Evolutionary conservation across 257 asterid species (phyloP).

Genomic region (Mentha longifolia): DNA sequence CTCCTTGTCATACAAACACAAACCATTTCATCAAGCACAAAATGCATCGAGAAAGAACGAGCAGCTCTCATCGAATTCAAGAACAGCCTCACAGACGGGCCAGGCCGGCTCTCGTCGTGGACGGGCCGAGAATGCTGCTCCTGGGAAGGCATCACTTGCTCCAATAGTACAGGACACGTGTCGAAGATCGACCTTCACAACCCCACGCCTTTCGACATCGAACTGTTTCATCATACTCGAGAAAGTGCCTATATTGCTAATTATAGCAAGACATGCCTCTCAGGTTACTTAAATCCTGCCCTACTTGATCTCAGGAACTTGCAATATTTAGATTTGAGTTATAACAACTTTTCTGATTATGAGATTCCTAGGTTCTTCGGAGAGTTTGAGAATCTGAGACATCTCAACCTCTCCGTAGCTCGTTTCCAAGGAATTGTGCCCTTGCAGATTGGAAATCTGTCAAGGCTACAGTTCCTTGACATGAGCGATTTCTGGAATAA

Average conservation of each 20-base stretch:
- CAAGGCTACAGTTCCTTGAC: conserved; percentile 17
- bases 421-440: conserved; percentile 31
- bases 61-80: conserved; percentile 27
- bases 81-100: conserved; percentile 29
- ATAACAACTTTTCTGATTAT: conserved; percentile 29
- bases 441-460: conserved; percentile 17
- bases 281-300: conserved; percentile 23
- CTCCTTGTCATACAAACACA: conserved; percentile 1
- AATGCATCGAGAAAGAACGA: conserved; percentile 32
- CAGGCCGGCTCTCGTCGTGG: conserved; percentile 31
- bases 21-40: background rate
- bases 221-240: conserved; percentile 9
- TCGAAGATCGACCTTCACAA: conserved; percentile 29
- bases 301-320: conserved; percentile 32
- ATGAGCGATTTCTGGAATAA: conserved; percentile 35
- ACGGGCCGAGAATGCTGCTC: conserved; percentile 33
- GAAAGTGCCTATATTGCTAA: conserved; percentile 19
- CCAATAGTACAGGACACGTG: conserved; percentile 29
- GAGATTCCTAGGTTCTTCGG: conserved; percentile 28
- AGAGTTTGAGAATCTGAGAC: conserved; percentile 21
- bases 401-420: conserved; percentile 29
- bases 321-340: conserved; percentile 28
- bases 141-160: conserved; percentile 34
- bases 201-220: conserved; percentile 28
- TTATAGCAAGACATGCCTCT: conserved; percentile 31